Base-by-base conservation (phyloP, 805 yeast species). In the Spathaspora girioi region DNA sequence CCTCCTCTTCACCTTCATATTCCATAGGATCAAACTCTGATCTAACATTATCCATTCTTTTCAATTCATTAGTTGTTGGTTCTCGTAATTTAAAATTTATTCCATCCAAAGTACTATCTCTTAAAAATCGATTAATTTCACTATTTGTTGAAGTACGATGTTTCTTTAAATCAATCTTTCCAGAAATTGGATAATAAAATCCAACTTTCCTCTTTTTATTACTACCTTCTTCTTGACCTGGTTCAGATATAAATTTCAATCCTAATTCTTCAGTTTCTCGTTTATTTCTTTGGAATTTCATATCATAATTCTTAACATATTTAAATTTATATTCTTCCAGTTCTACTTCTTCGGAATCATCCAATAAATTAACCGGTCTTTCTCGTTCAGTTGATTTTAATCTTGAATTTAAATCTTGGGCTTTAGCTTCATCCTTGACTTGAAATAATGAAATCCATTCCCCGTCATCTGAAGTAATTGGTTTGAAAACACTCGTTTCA, bases 131-230 rank as follows among this genome's bases (percentile, higher is more conserved):
- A 56, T 79, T 79, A 56, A 82, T 70, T 49, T 75, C 77, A n/a
- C 70, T 60, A 57, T 74, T 79, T 45, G 82, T 76, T 38, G 82
- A 85, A 12, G 90, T 82, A 68, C 97, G 83, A 65, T 96, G 84
- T 65, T 93, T 86, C 72, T 88, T 90, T 64, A 94, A 81, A 57
- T 86, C 94, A 43, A 89, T 78, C 59, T 86, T 83, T 35, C 92
- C 90, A 12, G 80, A 73, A 15, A 93, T 72, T 8, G 97, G 97
- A 53, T 87, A 82, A 65, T 87, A 94, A 59, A 78, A 80, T 2
- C 90, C 96, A 8, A 81, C 75, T 23, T 74, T 70, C 31, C 80
- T 68, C 45, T 79, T 80, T 48, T 74, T 77, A 19, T 75, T 65
- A 23, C 15, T 38, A 17, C 20, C 49, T 27, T n/a, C n/a, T n/a